Conservation (phyloP, 1,284 basidiomycete species). For the Leccinum insolens region DNA sequence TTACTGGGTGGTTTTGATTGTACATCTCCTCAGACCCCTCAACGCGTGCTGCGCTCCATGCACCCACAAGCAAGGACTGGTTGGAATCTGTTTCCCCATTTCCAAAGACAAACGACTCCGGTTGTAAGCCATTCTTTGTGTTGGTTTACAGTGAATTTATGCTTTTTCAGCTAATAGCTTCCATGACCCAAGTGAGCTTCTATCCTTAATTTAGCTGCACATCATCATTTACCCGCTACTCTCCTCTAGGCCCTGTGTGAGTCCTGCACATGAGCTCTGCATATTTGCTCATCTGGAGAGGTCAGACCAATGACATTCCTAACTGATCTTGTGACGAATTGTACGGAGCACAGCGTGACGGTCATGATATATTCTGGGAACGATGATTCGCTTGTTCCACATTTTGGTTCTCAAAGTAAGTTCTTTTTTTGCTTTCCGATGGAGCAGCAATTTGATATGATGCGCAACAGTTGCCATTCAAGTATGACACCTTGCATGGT, state of each 20-base stretch:
- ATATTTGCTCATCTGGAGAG: conserved; percentile 1
- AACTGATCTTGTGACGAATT: too few species aligned
- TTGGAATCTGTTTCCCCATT: background rate
- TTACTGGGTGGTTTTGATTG: background rate
- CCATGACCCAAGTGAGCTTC: conserved; percentile 46
- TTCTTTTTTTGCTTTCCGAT: too few species aligned
- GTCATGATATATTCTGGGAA: too few species aligned
- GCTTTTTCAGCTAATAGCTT: conserved; percentile 15
- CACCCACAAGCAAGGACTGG: background rate
- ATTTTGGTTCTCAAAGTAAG: too few species aligned
- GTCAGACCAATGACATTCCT: conserved; percentile 41
- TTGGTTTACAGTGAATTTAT: conserved; percentile 14
- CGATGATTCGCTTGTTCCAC: too few species aligned
- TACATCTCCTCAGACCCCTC: background rate
- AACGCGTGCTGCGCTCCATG: background rate
- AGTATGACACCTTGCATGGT: too few species aligned
- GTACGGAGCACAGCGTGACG: too few species aligned
- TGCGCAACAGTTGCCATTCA: too few species aligned
- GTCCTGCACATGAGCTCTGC: conserved; percentile 19
- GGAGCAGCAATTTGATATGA: too few species aligned
- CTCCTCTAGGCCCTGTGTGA: conserved; percentile 49
- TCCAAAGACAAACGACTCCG: conserved; percentile 19
- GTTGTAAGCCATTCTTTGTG: conserved; percentile 20
- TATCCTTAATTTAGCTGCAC: background rate
- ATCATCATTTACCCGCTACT: conserved; percentile 1